Evolutionary conservation across 2,329 filamentous ascomycete species (phyloP).

Genomic region (Xylariaceae sp.): DNA sequence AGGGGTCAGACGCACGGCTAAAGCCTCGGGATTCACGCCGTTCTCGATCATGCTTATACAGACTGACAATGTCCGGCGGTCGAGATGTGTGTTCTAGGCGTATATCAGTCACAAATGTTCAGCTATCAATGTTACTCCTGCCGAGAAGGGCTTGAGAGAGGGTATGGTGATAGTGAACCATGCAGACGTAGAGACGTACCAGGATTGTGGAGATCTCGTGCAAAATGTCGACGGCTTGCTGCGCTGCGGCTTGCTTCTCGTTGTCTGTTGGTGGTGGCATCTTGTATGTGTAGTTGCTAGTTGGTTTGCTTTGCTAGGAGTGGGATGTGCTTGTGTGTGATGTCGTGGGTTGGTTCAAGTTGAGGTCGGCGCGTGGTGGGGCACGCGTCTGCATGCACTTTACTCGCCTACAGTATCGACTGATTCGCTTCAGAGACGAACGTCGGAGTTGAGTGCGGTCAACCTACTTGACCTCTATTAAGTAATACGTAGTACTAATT

Average conservation of each 20-base stretch:
- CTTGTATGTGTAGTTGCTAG: neutral
- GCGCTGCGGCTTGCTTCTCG: slow-evolving; percentile 72
- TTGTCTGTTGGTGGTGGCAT: slow-evolving; percentile 42
- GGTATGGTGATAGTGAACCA: neutral
- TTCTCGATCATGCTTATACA: slow-evolving; percentile 98
- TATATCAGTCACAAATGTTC: neutral
- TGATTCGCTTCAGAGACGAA: too few species aligned
- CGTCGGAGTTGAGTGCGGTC: too few species aligned
- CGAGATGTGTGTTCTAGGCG: slow-evolving; percentile 83
- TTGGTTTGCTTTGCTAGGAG: neutral
- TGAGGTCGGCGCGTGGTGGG: too few species aligned
- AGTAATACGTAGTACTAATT: too few species aligned
- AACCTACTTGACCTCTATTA: too few species aligned
- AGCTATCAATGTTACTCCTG: too few species aligned
- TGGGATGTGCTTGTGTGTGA: neutral
- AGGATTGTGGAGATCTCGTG: slow-evolving; percentile 86
- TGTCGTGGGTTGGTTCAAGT: too few species aligned
- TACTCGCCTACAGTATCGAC: too few species aligned
- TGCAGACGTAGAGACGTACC: slow-evolving; percentile 49
- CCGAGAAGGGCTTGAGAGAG: slow-evolving; percentile 1
- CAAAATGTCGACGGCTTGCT: slow-evolving; percentile 79
- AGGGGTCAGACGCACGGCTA: slow-evolving; percentile 68
- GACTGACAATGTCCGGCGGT: slow-evolving; percentile 85
- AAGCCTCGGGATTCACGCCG: slow-evolving; percentile 90
- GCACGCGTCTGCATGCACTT: too few species aligned